phyloP scores from a whole-genome alignment of 441 rosid genomes.

The Adansonia madagascariensis region DNA sequence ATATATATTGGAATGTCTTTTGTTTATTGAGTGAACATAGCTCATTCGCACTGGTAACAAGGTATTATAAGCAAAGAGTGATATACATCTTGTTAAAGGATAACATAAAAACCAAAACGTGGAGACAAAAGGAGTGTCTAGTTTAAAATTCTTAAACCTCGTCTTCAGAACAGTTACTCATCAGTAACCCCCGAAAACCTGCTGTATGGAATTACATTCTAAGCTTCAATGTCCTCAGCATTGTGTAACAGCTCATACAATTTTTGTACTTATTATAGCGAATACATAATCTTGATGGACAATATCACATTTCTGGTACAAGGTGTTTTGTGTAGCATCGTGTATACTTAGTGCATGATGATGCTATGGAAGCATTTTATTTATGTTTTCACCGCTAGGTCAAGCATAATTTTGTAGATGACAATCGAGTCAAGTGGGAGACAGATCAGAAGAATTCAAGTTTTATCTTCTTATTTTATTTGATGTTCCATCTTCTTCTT shows the following conservation, averaged over 20 bases:
- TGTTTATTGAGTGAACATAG: background rate
- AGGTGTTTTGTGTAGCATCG: background rate
- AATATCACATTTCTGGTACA: background rate
- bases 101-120: background rate
- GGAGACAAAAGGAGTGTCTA: background rate
- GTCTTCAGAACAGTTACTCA: background rate
- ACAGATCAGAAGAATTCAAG: background rate
- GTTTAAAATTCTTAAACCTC: no score
- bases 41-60: conserved; percentile 6
- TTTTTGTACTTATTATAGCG: no score
- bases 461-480: background rate
- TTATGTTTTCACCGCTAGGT: background rate
- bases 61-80: background rate
- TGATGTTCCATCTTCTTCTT: background rate
- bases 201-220: background rate
- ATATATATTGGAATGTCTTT: background rate
- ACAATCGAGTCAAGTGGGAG: background rate
- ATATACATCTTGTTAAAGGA: background rate
- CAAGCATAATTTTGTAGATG: background rate
- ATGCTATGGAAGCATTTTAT: background rate
- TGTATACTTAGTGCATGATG: background rate
- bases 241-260: background rate
- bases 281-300: background rate
- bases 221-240: background rate
- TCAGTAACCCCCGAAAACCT: background rate